A percentile compares a stretch with the other conserved stretches of the same genome.
These are phyloP conservation scores for Psilocybe sp. DNA, from an alignment of 768 basidiomycete genomes.

Conservation along the genomic window DNA sequence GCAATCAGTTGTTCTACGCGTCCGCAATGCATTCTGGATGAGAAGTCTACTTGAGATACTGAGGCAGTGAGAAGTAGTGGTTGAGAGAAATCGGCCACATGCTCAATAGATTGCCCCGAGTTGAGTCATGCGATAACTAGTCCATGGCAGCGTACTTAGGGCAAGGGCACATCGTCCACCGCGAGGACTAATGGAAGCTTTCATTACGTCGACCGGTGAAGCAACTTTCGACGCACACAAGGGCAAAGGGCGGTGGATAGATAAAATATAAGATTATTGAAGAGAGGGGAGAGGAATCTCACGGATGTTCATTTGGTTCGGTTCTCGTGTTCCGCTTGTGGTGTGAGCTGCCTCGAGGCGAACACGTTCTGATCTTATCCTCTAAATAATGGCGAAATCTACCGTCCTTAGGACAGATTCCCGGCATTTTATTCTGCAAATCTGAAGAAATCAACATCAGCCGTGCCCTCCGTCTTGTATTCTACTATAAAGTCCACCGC, in stretches of 20 bases:
- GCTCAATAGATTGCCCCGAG: no score
- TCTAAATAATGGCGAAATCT: slow-evolving; percentile 29
- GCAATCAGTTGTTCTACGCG: no score
- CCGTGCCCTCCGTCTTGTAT: slow-evolving; percentile 21
- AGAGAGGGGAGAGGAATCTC: slow-evolving; percentile 19
- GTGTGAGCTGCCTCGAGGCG: slow-evolving; percentile 28
- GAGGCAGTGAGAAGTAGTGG: no score
- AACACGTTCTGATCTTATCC: slow-evolving; percentile 48
- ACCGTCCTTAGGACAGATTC: slow-evolving; percentile 26
- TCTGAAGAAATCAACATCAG: slow-evolving; percentile 29
- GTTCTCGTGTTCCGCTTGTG: slow-evolving; percentile 10
- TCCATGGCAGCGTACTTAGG: no score
- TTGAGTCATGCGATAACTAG: no score
- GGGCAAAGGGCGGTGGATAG: background rate
- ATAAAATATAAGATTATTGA: slow-evolving; percentile 3
- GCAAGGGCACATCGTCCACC: no score
- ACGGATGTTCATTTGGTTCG: slow-evolving; percentile 17
- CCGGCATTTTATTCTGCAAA: slow-evolving; percentile 25
- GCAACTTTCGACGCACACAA: background rate
- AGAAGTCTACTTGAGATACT: no score
- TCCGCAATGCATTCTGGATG: no score
- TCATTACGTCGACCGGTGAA: slow-evolving; percentile 1
- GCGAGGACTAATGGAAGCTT: background rate
- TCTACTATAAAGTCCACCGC: slow-evolving; percentile 31
- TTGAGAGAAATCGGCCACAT: no score